Percentiles rank a stretch among this genome's conserved stretches.
phyloP scores from a whole-genome alignment of 2,329 filamentous ascomycete species.

The Scopulariopsis brevicaulis region DNA sequence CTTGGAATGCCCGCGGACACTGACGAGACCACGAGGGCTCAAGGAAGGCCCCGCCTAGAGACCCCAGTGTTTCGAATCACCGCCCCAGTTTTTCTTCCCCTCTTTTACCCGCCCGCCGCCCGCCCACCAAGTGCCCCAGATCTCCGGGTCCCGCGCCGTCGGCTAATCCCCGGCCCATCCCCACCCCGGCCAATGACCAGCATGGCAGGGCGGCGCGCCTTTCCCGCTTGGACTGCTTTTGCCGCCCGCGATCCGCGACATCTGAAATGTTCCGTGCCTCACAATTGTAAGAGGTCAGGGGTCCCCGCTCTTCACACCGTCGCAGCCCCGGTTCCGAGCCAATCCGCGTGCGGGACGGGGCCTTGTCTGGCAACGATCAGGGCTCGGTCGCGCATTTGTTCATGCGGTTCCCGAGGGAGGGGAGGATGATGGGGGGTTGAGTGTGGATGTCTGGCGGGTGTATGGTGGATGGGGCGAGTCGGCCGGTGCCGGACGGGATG shows the following conservation, averaged over 20 bases:
- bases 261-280: slow-evolving; percentile 5
- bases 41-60: too few relatives aligned
- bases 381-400: neutral
- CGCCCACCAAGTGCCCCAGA: neutral
- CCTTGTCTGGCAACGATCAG: slow-evolving; percentile 1
- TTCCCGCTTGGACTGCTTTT: neutral
- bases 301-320: neutral
- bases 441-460: neutral
- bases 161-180: neutral
- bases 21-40: too few relatives aligned
- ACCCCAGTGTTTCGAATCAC: neutral
- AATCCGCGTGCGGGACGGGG: neutral
- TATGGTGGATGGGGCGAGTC: neutral
- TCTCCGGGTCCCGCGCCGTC: neutral
- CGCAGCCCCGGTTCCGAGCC: neutral
- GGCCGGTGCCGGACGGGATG: neutral
- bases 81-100: neutral
- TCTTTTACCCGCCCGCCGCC: neutral
- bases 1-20: too few relatives aligned
- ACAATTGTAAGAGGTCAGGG: slow-evolving; percentile 5
- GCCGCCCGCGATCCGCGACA: neutral
- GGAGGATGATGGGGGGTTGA: neutral
- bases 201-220: neutral
- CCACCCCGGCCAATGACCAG: neutral
- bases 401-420: neutral